Conservation (phyloP, 306 rosid genomes). For the Prosopis cineraria region DNA sequence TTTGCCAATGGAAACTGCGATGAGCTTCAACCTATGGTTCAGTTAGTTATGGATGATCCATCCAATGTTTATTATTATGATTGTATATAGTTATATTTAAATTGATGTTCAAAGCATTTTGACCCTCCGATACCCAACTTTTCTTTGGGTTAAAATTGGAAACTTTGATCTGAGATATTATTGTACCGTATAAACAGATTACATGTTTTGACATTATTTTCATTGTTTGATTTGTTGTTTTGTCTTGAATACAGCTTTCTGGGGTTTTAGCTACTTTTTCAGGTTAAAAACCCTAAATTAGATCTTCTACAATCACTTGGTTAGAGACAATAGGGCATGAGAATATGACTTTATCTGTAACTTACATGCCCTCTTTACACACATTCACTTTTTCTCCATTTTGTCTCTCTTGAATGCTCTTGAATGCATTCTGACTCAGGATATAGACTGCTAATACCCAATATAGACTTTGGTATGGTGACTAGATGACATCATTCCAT, state of each 20-base stretch:
- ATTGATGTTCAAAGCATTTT: neutral
- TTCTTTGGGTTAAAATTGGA: neutral
- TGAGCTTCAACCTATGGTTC: conserved; percentile 67
- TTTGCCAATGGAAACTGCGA: conserved; percentile 67
- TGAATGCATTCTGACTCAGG: neutral
- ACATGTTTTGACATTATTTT: neutral
- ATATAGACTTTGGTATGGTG: neutral
- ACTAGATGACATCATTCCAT: neutral
- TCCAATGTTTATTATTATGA: conserved; percentile 49
- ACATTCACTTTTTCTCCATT: neutral
- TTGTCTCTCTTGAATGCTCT: neutral
- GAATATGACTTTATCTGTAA: neutral
- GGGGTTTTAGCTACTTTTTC: neutral
- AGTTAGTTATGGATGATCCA: conserved; percentile 52
- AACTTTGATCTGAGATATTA: neutral
- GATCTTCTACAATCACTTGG: neutral
- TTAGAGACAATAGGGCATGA: neutral
- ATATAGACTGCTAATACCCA: neutral
- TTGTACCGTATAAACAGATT: neutral
- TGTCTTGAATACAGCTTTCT: neutral
- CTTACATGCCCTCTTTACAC: neutral
- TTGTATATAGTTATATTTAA: conserved; percentile 6
- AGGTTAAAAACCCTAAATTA: neutral
- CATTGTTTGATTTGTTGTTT: neutral
- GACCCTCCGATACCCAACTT: neutral